Evolutionary conservation across 192 early-diverging fungal species (phyloP).

Genomic region (Mortierella claussenii): DNA sequence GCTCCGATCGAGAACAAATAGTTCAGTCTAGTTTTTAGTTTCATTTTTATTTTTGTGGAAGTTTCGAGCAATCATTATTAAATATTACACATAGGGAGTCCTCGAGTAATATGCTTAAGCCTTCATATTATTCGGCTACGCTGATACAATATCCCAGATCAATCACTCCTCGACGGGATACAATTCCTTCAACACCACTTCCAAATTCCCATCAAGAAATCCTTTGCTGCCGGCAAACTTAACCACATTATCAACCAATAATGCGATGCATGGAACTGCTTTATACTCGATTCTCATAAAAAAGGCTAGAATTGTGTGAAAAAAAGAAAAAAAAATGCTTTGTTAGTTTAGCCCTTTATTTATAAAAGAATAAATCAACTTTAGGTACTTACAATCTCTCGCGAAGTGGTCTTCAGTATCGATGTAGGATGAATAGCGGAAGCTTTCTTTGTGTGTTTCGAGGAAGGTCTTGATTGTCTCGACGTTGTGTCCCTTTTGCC

Average conservation of each 20-base stretch:
- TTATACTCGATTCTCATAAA: slow-evolving; percentile 27
- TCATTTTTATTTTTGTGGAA: too few relatives aligned
- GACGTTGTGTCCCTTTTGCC: background rate
- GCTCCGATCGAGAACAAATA: too few relatives aligned
- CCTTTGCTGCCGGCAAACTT: slow-evolving; percentile 31
- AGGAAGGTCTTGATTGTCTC: slow-evolving; percentile 21
- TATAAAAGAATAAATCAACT: too few relatives aligned
- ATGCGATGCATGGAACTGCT: slow-evolving; percentile 30
- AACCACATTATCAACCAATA: slow-evolving; percentile 26
- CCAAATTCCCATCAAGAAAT: too few relatives aligned
- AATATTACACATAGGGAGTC: too few relatives aligned
- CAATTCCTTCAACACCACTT: too few relatives aligned
- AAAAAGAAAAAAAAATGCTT: background rate
- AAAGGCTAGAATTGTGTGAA: slow-evolving; percentile 17
- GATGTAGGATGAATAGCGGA: slow-evolving; percentile 24
- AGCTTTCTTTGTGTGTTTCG: slow-evolving; percentile 13
- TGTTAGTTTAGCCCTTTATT: background rate
- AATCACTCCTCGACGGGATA: too few relatives aligned
- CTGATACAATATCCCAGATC: too few relatives aligned
- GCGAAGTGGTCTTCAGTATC: slow-evolving; percentile 24
- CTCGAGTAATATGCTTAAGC: too few relatives aligned
- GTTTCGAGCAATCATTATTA: too few relatives aligned
- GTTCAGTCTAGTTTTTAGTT: too few relatives aligned
- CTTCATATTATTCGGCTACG: too few relatives aligned
- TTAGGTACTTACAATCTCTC: slow-evolving; percentile 23